Conservation (phyloP, 192 early-diverging fungal species). For the Entomortierella parvispora region DNA sequence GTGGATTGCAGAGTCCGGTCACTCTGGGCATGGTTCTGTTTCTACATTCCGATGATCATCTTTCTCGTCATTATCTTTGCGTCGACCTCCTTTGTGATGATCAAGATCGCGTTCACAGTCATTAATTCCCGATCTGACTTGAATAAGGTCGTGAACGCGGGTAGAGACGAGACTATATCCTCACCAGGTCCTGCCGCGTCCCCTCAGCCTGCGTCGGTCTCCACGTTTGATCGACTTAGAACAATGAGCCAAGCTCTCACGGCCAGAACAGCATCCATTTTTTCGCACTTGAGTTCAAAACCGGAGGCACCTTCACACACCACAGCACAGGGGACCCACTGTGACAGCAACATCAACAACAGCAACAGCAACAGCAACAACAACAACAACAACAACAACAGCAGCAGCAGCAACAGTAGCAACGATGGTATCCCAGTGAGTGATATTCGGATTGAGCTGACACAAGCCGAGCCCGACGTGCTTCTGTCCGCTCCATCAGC, state of each 20-base stretch:
- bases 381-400: not conserved
- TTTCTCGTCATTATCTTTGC: conserved; percentile 31
- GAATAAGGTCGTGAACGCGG: conserved; percentile 28
- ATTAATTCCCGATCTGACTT: conserved; percentile 8
- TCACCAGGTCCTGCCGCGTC: not conserved
- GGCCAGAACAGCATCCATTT: conserved; percentile 11
- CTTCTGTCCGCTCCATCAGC: too few relatives aligned
- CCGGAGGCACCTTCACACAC: too few relatives aligned
- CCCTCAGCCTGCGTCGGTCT: not conserved
- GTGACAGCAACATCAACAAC: not conserved
- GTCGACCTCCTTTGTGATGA: conserved; percentile 38
- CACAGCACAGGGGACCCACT: not conserved
- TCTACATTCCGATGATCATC: conserved; percentile 41
- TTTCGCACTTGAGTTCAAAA: conserved; percentile 6
- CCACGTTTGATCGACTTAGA: conserved; percentile 10
- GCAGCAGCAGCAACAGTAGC: not conserved
- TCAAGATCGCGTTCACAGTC: conserved; percentile 18
- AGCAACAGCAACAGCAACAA: not conserved
- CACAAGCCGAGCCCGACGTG: too few relatives aligned
- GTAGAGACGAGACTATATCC: not conserved
- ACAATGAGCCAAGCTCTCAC: conserved; percentile 12
- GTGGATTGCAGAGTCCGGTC: conserved; percentile 21
- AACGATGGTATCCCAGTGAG: not conserved
- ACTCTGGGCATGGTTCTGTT: conserved; percentile 36
- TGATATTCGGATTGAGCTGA: not conserved